Conservation (phyloP, 2,329 filamentous ascomycete species). For the Verticillium longisporum region DNA sequence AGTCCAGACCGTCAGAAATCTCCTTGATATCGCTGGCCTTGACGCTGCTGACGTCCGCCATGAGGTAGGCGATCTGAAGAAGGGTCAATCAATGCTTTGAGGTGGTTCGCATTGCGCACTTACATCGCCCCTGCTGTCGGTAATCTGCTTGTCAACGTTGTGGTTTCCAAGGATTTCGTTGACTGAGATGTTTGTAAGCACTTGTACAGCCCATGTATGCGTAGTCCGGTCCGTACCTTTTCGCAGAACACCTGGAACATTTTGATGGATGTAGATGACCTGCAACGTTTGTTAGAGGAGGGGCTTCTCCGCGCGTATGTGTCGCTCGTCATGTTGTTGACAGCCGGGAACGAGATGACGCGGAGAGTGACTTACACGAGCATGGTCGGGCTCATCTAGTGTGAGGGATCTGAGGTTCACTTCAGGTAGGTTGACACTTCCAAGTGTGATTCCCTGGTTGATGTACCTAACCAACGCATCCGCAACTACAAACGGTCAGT, state of each 20-base stretch:
- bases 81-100: slow-evolving; percentile 10
- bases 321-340: too few relatives aligned
- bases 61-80: slow-evolving; percentile 74
- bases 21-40: slow-evolving; percentile 75
- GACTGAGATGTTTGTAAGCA: slow-evolving; percentile 40
- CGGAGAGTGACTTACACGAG: slow-evolving; percentile 51
- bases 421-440: slow-evolving; percentile 96
- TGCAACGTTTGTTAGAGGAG: slow-evolving; percentile 20
- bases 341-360: too few relatives aligned
- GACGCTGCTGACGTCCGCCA: slow-evolving; percentile 94
- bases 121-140: slow-evolving; percentile 86
- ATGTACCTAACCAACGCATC: slow-evolving; percentile 89
- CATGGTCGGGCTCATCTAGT: slow-evolving; percentile 81
- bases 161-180: slow-evolving; percentile 92
- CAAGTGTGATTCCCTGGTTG: slow-evolving; percentile 86
- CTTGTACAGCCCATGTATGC: too few relatives aligned
- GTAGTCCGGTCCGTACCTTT: slow-evolving; percentile 46
- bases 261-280: slow-evolving; percentile 94
- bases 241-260: slow-evolving; percentile 89
- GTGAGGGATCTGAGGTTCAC: slow-evolving; percentile 85
- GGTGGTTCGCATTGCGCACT: slow-evolving; percentile 14
- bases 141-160: slow-evolving; percentile 99
- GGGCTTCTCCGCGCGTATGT: not conserved
- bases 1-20: slow-evolving; percentile 76
- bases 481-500: slow-evolving; percentile 46